Conservation (phyloP, 805 yeast species). For the Blastobotrys muscicola region DNA sequence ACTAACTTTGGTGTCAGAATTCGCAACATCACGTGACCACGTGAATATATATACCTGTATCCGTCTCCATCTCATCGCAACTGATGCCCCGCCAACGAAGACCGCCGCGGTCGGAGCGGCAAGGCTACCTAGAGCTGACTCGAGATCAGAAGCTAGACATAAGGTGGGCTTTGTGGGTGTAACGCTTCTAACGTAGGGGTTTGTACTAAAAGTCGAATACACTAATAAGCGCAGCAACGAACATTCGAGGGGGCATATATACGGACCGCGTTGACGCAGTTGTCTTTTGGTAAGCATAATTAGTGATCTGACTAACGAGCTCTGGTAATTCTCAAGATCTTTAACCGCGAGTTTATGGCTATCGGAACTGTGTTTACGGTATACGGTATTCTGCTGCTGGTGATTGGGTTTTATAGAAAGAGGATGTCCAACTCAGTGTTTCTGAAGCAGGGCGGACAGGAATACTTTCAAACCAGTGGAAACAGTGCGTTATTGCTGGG, state of each 20-base stretch:
- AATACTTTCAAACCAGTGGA: slow-evolving; percentile 53
- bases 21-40: background rate
- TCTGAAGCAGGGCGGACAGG: slow-evolving; percentile 22
- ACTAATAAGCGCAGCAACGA: slow-evolving; percentile 46
- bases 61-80: background rate
- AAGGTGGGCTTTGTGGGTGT: slow-evolving; percentile 2
- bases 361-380: slow-evolving; percentile 57
- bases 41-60: too few species aligned
- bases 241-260: slow-evolving; percentile 81
- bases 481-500: slow-evolving; percentile 46
- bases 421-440: slow-evolving; percentile 24
- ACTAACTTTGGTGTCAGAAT: too few species aligned
- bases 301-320: slow-evolving; percentile 21
- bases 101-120: background rate
- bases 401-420: slow-evolving; percentile 29
- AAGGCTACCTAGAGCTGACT: slow-evolving; percentile 4
- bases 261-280: slow-evolving; percentile 58
- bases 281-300: slow-evolving; percentile 40
- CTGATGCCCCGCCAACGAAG: background rate
- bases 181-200: background rate
- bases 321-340: slow-evolving; percentile 53
- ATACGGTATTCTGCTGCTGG: slow-evolving; percentile 42
- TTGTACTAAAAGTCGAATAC: background rate
- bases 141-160: slow-evolving; percentile 6
- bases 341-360: slow-evolving; percentile 53